Evolutionary conservation across 2,329 filamentous ascomycete genomes (phyloP).

Genomic region (Claviceps arundinis): DNA sequence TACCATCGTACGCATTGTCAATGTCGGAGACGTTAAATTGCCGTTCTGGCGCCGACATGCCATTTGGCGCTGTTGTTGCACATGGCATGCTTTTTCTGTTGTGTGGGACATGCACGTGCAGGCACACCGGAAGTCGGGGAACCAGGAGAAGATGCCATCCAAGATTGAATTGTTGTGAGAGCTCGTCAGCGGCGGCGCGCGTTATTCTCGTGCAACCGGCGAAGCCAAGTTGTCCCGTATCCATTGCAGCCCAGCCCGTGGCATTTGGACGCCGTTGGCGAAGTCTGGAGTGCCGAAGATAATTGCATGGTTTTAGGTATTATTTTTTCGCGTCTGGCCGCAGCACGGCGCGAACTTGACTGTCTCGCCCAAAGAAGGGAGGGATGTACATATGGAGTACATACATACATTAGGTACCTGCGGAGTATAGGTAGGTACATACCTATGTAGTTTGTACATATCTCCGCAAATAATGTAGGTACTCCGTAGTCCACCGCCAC

Average conservation of each 20-base stretch:
- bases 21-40: too few species aligned
- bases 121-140: not conserved
- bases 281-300: not conserved
- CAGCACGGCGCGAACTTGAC: not conserved
- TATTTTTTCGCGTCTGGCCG: not conserved
- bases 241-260: not conserved
- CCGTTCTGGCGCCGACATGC: too few species aligned
- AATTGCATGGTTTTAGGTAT: not conserved
- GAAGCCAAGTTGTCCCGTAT: not conserved
- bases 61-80: too few species aligned
- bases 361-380: not conserved
- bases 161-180: not conserved
- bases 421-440: too few species aligned
- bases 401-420: too few species aligned
- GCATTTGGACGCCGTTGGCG: not conserved
- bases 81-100: too few species aligned
- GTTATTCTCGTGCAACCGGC: not conserved
- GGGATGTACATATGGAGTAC: too few species aligned
- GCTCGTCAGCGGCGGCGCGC: not conserved
- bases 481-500: too few species aligned
- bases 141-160: not conserved
- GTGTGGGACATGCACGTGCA: not conserved
- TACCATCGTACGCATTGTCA: too few species aligned
- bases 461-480: too few species aligned
- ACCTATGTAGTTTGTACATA: too few species aligned